Base-by-base conservation (phyloP, 495 filamentous ascomycete species). In the Aspergillus ellipticus region DNA sequence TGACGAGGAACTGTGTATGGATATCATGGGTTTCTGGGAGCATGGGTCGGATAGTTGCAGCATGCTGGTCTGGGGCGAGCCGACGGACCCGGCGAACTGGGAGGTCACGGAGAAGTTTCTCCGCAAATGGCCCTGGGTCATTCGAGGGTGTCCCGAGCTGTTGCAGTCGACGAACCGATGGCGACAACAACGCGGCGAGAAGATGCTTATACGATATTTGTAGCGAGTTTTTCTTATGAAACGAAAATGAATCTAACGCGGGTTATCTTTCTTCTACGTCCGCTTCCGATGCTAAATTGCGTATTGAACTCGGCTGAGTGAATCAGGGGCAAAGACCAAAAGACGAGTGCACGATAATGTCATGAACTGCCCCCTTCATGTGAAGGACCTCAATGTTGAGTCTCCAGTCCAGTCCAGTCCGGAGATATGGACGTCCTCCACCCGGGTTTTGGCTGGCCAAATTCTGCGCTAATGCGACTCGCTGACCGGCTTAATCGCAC, bases 61-160 rank as follows among this genome's bases (percentile, higher is more conserved):
- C 0, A 16, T 79, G 31, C 28, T 83, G n/a, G 71, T 83, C 1
- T 81, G 79, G 79, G 77, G 78, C 8, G 75, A 80, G 33, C 75
- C 79, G 0, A 74, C 74, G 68, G 68, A 73, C 57, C 67, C 70
- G 31, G 57, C 58, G 2, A 76, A 69, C 28, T 83, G 79, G 79
- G 79, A 82, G 59, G 59, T 82, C 15, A 77, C 71, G 0, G 76
- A 79, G 58, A 58, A 64, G 0, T 83, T 83, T 59, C 46, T 76
- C 22, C 69, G 67, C 52, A 79, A 79, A 24, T 82, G 78, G 76
- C 66, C 73, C 2, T 82, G 76, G 67, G 58, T 82, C 17, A 58
- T 83, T 8, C 62, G 72, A n/a, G 79, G 78, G 17, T 82, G 79
- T 67, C 63, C 67, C 6, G 70, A 74, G 42, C 52, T 82, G 52